phyloP scores from a whole-genome alignment of 2,329 filamentous ascomycete species.

The Septoria linicola region DNA sequence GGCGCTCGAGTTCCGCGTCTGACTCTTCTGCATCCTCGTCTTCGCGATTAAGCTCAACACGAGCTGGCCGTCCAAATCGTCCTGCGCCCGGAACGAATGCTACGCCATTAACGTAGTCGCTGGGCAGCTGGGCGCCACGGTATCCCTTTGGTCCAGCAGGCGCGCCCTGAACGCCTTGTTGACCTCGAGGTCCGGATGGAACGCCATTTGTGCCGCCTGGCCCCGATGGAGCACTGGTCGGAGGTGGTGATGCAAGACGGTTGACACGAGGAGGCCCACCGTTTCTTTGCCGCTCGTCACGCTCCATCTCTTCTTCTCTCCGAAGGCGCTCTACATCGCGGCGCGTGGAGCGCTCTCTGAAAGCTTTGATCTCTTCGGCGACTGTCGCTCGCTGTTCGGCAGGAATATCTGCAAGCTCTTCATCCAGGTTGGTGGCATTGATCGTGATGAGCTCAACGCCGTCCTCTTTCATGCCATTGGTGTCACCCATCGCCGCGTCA shows the following conservation, averaged over 20 bases:
- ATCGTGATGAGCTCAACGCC: slow-evolving; percentile 87
- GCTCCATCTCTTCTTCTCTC: slow-evolving; percentile 89
- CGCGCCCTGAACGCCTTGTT: slow-evolving; percentile 66
- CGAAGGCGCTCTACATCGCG: slow-evolving; percentile 84
- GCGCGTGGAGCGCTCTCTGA: slow-evolving; percentile 85
- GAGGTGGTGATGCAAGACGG: slow-evolving; percentile 70
- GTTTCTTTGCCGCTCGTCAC: slow-evolving; percentile 74
- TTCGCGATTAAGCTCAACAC: slow-evolving; percentile 60
- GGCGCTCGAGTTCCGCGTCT: slow-evolving; percentile 78
- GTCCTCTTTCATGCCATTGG: slow-evolving; percentile 51
- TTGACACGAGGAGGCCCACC: slow-evolving; percentile 59
- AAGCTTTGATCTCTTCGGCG: slow-evolving; percentile 88
- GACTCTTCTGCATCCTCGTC: slow-evolving; percentile 86
- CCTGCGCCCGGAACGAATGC: slow-evolving; percentile 74
- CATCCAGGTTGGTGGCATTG: slow-evolving; percentile 71
- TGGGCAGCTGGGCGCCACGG: slow-evolving; percentile 60
- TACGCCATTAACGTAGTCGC: slow-evolving; percentile 74
- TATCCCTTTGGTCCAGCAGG: slow-evolving; percentile 68
- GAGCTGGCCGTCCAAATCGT: slow-evolving; percentile 44
- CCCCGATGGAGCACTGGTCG: slow-evolving; percentile 38
- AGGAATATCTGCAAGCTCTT: slow-evolving; percentile 92
- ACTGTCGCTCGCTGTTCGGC: slow-evolving; percentile 95
- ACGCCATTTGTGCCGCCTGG: slow-evolving; percentile 69
- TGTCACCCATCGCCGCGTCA: slow-evolving; percentile 27
- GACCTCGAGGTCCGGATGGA: slow-evolving; percentile 68